Conservation (phyloP, 2,329 filamentous ascomycete genomes). For the Trichophaea hybrida region DNA sequence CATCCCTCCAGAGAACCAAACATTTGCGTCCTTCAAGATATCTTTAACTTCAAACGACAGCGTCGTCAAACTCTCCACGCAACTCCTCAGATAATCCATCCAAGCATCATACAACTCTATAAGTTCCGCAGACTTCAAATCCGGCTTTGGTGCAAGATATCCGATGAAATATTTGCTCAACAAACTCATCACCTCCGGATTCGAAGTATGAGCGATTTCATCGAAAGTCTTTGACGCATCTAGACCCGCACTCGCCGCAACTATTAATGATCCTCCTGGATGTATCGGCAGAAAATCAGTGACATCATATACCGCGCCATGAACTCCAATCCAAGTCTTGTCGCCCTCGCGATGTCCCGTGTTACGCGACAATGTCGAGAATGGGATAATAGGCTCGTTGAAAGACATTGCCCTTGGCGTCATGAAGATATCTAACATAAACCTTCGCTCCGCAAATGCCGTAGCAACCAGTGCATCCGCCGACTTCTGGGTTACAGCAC, state of each 20-base stretch:
- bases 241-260: constrained; percentile 42
- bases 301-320: constrained; percentile 41
- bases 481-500: constrained; percentile 39
- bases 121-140: constrained; percentile 35
- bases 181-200: constrained; percentile 40
- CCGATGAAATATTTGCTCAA: constrained; percentile 43
- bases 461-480: constrained; percentile 39
- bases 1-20: constrained; percentile 37
- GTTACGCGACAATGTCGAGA: constrained; percentile 38
- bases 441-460: constrained; percentile 42
- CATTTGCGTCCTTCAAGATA: constrained; percentile 31
- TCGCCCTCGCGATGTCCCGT: constrained; percentile 38
- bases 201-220: constrained; percentile 41
- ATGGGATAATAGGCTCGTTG: constrained; percentile 38
- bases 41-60: constrained; percentile 42
- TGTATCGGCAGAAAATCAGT: constrained; percentile 42
- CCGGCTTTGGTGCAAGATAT: constrained; percentile 38
- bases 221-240: constrained; percentile 42
- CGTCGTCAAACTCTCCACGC: constrained; percentile 40
- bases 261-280: constrained; percentile 40
- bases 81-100: constrained; percentile 37
- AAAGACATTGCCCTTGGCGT: constrained; percentile 40
- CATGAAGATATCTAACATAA: constrained; percentile 46
- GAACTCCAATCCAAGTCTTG: constrained; percentile 40
- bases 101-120: constrained; percentile 38